phyloP scores from a whole-genome alignment of 148 eudicot genomes.

The Chenopodium berlandieri region DNA sequence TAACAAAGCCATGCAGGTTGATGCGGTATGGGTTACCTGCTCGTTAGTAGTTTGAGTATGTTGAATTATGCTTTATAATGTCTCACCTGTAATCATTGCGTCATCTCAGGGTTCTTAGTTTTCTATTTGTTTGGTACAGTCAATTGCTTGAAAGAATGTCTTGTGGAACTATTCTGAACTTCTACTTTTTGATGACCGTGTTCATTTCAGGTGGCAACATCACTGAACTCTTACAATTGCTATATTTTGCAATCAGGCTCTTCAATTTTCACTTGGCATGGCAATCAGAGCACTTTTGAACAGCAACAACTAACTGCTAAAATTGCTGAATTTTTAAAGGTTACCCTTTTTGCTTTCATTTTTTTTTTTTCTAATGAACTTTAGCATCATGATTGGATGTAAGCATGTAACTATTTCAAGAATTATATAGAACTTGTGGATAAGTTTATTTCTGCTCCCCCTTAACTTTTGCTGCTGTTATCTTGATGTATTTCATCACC shows the following conservation, averaged over 20 bases:
- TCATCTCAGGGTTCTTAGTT: not conserved
- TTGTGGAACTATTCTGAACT: not conserved
- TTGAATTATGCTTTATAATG: not conserved
- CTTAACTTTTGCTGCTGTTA: not conserved
- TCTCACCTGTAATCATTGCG: not conserved
- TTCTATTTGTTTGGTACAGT: constrained; percentile 6
- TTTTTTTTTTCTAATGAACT: not conserved
- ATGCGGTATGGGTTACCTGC: constrained; percentile 52
- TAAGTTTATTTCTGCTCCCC: not conserved
- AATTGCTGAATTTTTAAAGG: constrained; percentile 92
- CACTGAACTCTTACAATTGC: constrained; percentile 79
- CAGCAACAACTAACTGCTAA: constrained; percentile 86
- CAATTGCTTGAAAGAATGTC: not conserved
- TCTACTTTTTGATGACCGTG: not conserved
- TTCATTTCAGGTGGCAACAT: constrained; percentile 62
- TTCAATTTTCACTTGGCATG: constrained; percentile 82
- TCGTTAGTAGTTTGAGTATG: not conserved
- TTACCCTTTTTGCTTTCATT: constrained; percentile 26
- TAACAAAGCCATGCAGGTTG: constrained; percentile 85
- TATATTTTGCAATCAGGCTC: constrained; percentile 86
- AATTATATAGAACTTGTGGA: not conserved
- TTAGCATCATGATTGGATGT: not conserved
- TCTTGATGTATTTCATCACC: not conserved
- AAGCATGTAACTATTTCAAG: not conserved
- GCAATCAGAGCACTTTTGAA: constrained; percentile 83